A percentile compares a stretch with the other conserved stretches of the same genome.
These are phyloP conservation scores for Calocybe indica DNA, from an alignment of 768 basidiomycete species.

Conservation along the genomic window DNA sequence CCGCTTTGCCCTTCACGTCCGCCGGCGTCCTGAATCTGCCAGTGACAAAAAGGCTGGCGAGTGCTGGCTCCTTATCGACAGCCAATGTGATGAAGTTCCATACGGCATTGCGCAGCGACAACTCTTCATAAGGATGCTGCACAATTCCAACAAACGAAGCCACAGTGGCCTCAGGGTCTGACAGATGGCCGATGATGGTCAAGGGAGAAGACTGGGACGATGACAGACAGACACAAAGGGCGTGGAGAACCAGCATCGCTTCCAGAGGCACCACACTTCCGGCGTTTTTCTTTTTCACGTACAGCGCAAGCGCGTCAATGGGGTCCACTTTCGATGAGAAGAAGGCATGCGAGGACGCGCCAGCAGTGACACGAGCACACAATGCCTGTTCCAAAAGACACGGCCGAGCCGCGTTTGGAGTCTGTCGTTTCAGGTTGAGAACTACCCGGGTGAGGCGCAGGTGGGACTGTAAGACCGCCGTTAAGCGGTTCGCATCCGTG, in stretches of 20 bases:
- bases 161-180: slow-evolving; percentile 69
- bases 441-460: slow-evolving; percentile 57
- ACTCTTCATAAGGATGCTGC: slow-evolving; percentile 76
- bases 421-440: slow-evolving; percentile 57
- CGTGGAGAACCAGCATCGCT: slow-evolving; percentile 60
- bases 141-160: slow-evolving; percentile 63
- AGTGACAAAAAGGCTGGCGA: slow-evolving; percentile 72
- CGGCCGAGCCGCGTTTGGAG: slow-evolving; percentile 33
- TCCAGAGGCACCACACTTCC: slow-evolving; percentile 58
- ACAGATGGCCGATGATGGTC: slow-evolving; percentile 73
- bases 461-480: slow-evolving; percentile 63
- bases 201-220: slow-evolving; percentile 54
- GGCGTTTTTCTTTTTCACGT: slow-evolving; percentile 59
- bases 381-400: slow-evolving; percentile 75
- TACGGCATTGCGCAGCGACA: slow-evolving; percentile 61
- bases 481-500: slow-evolving; percentile 63
- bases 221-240: slow-evolving; percentile 62
- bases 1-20: slow-evolving; percentile 28
- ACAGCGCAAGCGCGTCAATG: slow-evolving; percentile 66
- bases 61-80: slow-evolving; percentile 81
- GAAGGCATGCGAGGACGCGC: slow-evolving; percentile 37
- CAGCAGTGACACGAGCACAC: slow-evolving; percentile 54
- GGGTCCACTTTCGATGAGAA: slow-evolving; percentile 54
- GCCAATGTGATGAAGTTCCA: slow-evolving; percentile 84
- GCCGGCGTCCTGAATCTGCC: slow-evolving; percentile 58